Percentiles rank a stretch among this genome's conserved stretches.
These are phyloP conservation scores for Phaeosphaeria sp. DNA, from an alignment of 2,329 filamentous ascomycete genomes.

Conservation along the genomic window DNA sequence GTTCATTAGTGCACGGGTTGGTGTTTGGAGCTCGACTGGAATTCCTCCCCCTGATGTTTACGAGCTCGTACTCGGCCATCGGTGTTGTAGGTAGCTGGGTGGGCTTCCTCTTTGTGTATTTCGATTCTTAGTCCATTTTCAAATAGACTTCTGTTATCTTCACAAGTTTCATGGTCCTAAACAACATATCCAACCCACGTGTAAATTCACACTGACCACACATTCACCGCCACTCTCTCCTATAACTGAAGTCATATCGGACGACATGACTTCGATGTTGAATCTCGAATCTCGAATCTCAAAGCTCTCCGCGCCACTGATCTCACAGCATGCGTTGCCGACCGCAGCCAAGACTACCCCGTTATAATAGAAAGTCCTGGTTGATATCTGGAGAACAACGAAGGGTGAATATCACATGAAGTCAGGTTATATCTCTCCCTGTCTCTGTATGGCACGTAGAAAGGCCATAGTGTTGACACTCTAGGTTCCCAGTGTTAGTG, in stretches of 20 bases:
- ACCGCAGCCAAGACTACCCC: background rate
- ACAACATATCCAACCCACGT: background rate
- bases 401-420: background rate
- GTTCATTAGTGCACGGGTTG: conserved; percentile 81
- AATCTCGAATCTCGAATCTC: background rate
- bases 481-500: background rate
- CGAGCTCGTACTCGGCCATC: conserved; percentile 89
- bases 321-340: background rate
- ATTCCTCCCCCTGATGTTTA: conserved; percentile 96
- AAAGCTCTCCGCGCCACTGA: background rate
- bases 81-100: conserved; percentile 97
- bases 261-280: background rate
- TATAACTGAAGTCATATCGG: too few relatives aligned
- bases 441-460: background rate
- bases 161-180: background rate
- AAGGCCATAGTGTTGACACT: background rate
- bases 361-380: background rate
- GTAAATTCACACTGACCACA: background rate
- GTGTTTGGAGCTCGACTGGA: conserved; percentile 84
- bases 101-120: conserved; percentile 92
- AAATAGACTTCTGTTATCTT: background rate
- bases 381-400: background rate
- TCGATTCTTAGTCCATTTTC: conserved; percentile 50
- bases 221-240: too few relatives aligned
- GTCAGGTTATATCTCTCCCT: background rate